These are phyloP conservation scores for Emergomyces pasteurianus DNA, from an alignment of 2,329 filamentous ascomycete genomes.

Conservation along the genomic window DNA sequence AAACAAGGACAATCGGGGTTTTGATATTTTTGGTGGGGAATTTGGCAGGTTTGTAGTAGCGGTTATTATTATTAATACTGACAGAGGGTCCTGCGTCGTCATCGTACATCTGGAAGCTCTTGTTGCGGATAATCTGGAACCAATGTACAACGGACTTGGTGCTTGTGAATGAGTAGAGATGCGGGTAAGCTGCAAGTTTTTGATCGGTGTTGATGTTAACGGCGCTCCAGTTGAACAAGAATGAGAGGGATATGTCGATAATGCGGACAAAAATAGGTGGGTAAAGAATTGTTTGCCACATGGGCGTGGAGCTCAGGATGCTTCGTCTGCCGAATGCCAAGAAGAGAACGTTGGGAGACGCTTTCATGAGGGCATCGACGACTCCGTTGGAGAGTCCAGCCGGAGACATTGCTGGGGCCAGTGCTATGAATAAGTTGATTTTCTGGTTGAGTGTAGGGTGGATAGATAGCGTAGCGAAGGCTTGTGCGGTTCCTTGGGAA, in stretches of 20 bases:
- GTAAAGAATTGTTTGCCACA: conserved; percentile 95
- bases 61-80: conserved; percentile 55
- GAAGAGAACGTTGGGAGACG: conserved; percentile 83
- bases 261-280: conserved; percentile 82
- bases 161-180: conserved; percentile 92
- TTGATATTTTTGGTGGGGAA: conserved; percentile 97
- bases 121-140: conserved; percentile 98
- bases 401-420: conserved; percentile 93
- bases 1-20: conserved; percentile 85
- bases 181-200: conserved; percentile 89
- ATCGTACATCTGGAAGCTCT: conserved; percentile 96
- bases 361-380: conserved; percentile 85
- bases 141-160: conserved; percentile 97
- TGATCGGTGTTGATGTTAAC: conserved; percentile 74
- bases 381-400: conserved; percentile 80
- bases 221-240: conserved; percentile 83
- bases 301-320: conserved; percentile 83
- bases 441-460: conserved; percentile 86
- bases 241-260: conserved; percentile 69
- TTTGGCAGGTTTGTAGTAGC: conserved; percentile 91
- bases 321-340: conserved; percentile 84
- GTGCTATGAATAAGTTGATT: conserved; percentile 88
- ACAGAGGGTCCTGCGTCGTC: conserved; percentile 77
- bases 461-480: conserved; percentile 85
- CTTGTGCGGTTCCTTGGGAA: conserved; percentile 92